Percentiles rank a stretch among this genome's conserved stretches.
Evolutionary conservation across 1,284 basidiomycete species (phyloP).

Genomic region (Marasmius sp.): DNA sequence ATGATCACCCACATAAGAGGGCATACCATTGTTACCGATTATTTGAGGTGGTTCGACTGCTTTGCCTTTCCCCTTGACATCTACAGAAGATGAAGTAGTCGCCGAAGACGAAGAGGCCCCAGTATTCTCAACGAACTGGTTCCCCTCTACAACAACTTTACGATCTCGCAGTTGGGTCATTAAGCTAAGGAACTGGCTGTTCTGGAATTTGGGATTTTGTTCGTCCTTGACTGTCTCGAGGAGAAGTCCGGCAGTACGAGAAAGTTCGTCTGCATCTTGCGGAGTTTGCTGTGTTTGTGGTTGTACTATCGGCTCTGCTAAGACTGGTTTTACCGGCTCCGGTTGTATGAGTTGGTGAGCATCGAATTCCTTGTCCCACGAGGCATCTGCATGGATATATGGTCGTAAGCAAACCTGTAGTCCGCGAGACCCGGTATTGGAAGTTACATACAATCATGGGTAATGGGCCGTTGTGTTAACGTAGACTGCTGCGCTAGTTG

Average conservation of each 20-base stretch:
- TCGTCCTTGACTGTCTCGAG: constrained; percentile 69
- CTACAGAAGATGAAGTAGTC: constrained; percentile 24
- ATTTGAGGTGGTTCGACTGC: constrained; percentile 27
- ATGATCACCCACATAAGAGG: neutral
- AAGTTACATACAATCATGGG: constrained; percentile 16
- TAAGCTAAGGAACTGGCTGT: constrained; percentile 85
- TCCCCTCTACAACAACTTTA: constrained; percentile 81
- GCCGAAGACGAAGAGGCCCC: constrained; percentile 17
- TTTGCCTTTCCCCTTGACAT: constrained; percentile 70
- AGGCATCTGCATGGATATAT: constrained; percentile 32
- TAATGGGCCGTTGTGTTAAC: constrained; percentile 31
- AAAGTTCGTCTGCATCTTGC: constrained; percentile 62
- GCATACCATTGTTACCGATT: neutral
- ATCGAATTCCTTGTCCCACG: constrained; percentile 66
- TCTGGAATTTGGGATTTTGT: constrained; percentile 84
- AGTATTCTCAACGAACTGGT: constrained; percentile 68
- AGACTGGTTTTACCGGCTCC: constrained; percentile 20
- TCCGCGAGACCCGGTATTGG: constrained; percentile 33
- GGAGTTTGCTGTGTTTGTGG: constrained; percentile 21
- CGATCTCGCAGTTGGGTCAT: constrained; percentile 87
- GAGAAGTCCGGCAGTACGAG: constrained; percentile 72
- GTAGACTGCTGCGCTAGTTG: constrained; percentile 35
- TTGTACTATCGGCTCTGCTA: constrained; percentile 23
- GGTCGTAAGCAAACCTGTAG: neutral
- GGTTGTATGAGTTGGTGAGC: constrained; percentile 47